Evolutionary conservation across 495 filamentous ascomycete genomes (phyloP).

Genomic region (Penicillium fimorum): DNA sequence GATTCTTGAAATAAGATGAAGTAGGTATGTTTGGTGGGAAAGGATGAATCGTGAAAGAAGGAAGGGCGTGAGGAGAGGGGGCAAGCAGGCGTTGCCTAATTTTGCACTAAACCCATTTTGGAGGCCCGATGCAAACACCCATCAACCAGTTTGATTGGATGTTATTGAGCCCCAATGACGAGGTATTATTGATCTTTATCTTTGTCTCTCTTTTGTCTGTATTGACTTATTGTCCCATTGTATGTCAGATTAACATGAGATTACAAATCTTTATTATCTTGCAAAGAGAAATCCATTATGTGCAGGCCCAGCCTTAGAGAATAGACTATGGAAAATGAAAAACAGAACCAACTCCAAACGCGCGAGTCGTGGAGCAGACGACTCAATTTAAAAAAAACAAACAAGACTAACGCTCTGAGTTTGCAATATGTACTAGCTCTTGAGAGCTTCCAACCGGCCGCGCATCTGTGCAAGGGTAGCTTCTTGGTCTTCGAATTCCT

Average conservation of each 20-base stretch:
- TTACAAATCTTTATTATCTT: neutral
- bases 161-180: neutral
- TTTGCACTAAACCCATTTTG: constrained; percentile 7
- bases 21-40: neutral
- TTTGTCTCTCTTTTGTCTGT: neutral
- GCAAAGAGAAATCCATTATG: constrained; percentile 12
- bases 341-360: constrained; percentile 19
- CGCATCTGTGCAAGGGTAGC: constrained; percentile 91
- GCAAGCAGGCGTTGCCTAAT: constrained; percentile 2
- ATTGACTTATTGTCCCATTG: neutral
- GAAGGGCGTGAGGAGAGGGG: constrained; percentile 16
- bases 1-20: neutral
- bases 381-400: neutral
- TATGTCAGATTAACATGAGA: neutral
- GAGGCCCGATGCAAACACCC: neutral
- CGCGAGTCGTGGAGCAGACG: neutral
- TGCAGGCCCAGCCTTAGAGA: constrained; percentile 23
- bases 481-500: constrained; percentile 78
- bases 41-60: constrained; percentile 8
- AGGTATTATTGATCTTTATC: neutral
- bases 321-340: constrained; percentile 18
- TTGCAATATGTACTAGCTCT: constrained; percentile 59
- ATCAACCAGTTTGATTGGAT: neutral
- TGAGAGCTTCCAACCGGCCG: constrained; percentile 82
- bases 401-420: neutral